A percentile compares a stretch with the other conserved stretches of the same genome.
Conservation (phyloP, 139 green algal genomes). For the Volvox africanus region DNA sequence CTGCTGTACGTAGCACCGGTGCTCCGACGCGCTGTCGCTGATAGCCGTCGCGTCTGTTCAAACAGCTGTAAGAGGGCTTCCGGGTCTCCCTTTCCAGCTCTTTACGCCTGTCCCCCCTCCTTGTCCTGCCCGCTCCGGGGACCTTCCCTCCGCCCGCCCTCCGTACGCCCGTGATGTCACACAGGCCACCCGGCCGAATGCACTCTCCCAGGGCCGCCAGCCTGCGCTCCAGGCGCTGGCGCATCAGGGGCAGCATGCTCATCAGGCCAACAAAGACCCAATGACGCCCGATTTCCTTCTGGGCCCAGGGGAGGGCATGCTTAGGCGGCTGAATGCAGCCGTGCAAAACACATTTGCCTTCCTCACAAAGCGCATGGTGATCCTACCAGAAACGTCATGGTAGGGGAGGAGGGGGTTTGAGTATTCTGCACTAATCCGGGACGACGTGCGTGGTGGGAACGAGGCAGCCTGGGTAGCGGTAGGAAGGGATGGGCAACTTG, state of each 20-base stretch:
- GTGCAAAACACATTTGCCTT: not conserved
- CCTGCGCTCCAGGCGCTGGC: not conserved
- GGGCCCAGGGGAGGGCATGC: not conserved
- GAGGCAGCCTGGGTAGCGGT: too few relatives aligned
- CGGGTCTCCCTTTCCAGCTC: too few relatives aligned
- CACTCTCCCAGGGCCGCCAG: not conserved
- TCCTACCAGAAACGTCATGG: slow-evolving; percentile 10
- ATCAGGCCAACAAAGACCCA: not conserved
- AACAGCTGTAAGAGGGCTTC: too few relatives aligned
- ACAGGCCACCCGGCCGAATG: not conserved
- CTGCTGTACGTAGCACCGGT: too few relatives aligned
- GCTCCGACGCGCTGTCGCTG: too few relatives aligned
- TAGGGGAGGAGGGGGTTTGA: not conserved
- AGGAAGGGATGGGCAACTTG: too few relatives aligned
- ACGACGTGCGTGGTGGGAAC: too few relatives aligned
- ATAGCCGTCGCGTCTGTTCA: too few relatives aligned
- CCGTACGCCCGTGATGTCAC: not conserved
- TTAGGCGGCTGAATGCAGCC: not conserved
- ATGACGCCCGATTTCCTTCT: not conserved
- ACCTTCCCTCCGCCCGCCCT: not conserved
- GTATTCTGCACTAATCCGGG: too few relatives aligned
- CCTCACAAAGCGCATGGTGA: not conserved
- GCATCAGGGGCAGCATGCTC: not conserved
- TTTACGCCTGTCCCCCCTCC: too few relatives aligned
- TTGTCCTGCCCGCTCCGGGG: too few relatives aligned